Evolutionary conservation across 2,329 filamentous ascomycete genomes (phyloP).

Genomic region (Blastomyces silverae): DNA sequence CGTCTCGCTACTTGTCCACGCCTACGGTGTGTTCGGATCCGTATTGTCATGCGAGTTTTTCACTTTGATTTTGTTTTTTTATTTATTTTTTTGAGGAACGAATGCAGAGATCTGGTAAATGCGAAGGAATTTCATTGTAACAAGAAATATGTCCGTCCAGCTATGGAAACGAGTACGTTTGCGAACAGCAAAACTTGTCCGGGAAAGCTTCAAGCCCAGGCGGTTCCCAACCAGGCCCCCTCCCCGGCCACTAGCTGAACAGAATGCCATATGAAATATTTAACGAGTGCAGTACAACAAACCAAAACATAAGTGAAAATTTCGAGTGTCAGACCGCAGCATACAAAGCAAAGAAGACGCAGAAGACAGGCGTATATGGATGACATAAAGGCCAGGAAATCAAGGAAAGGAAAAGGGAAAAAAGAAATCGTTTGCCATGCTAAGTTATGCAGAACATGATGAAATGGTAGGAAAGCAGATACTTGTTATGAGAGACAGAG

Average conservation of each 20-base stretch:
- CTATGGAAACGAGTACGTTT: neutral
- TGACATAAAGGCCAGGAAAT: neutral
- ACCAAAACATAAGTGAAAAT: neutral
- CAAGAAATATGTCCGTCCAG: neutral
- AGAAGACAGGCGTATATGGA: neutral
- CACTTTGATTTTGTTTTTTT: too few relatives aligned
- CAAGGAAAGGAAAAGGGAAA: neutral
- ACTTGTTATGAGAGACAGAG: neutral
- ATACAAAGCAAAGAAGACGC: neutral
- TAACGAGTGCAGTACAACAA: neutral
- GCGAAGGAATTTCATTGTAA: neutral
- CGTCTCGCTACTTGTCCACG: too few relatives aligned
- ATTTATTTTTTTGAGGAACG: too few relatives aligned
- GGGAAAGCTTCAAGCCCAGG: neutral
- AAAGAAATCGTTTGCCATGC: neutral
- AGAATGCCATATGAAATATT: slow-evolving; percentile 2
- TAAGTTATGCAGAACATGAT: slow-evolving; percentile 6
- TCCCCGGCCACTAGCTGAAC: neutral
- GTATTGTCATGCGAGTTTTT: too few relatives aligned
- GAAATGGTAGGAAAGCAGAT: neutral
- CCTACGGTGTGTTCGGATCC: too few relatives aligned
- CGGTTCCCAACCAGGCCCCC: neutral
- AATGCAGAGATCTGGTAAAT: too few relatives aligned
- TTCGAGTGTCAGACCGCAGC: neutral
- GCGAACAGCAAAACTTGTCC: neutral